Evolutionary conservation across 176 grass and related monocot genomes (phyloP), one percentile per base, ranked within the genome.

Genomic region (Phragmites australis): DNA sequence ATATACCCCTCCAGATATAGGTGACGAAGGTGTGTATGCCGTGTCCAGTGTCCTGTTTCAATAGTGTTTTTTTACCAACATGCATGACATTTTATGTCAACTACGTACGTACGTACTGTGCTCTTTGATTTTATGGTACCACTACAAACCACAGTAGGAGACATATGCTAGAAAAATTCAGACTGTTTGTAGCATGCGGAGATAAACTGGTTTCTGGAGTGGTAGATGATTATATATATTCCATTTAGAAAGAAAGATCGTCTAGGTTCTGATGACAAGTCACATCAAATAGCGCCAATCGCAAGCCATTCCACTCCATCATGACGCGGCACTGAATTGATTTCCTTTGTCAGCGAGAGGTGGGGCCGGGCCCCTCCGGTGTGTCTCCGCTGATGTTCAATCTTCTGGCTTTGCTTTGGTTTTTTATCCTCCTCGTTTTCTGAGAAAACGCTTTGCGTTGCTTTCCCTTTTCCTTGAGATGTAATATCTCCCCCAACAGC

Each of bases 211-310:
- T 37, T 37, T 2, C 34, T 37, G 34, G 34, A 37, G 34, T 37
- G 5, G 34, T 37, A 37, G 3, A 37, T 37, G 34, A 37, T 37
- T 37, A 37, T 37, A n/a, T n/a, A n/a, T n/a, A n/a, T n/a, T n/a
- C n/a, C n/a, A n/a, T n/a, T n/a, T n/a, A n/a, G n/a, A n/a, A n/a
- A n/a, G n/a, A n/a, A n/a, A n/a, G n/a, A n/a, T n/a, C n/a, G n/a
- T n/a, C 26, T 82, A 56, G 74, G 74, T 44, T 88, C 74, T 79
- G 81, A 83, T 84, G 86, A 58, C 68, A 68, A 67, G 87, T 88
- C 81, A 60, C 81, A 80, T 88, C 81, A 31, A 84, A 80, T 51
- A 39, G 61, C 51, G 18, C 81, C 61, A 83, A 84, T 84, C 68
- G 81, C 81, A 80, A 88, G 86, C 86, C 86, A 67, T 50, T 59